Conservation (phyloP, 257 asterid species). For the Solanum dulcamara region DNA sequence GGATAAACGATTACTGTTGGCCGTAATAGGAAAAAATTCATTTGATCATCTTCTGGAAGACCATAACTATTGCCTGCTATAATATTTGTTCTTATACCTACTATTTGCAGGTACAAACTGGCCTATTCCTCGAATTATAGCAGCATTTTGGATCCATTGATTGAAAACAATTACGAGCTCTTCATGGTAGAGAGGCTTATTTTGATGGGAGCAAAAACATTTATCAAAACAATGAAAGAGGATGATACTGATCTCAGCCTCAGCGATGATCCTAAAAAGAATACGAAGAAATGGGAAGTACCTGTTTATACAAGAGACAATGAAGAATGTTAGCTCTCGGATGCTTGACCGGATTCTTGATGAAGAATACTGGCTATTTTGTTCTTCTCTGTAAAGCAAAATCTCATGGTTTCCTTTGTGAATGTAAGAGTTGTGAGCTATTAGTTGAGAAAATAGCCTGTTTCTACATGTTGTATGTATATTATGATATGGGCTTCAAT, state of each 20-base stretch:
- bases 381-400: background rate
- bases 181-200: slow-evolving; percentile 88
- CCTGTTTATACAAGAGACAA: slow-evolving; percentile 61
- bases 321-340: slow-evolving; percentile 35
- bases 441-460: background rate
- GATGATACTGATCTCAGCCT: slow-evolving; percentile 63
- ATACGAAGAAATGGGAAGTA: slow-evolving; percentile 65
- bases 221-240: slow-evolving; percentile 60
- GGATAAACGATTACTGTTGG: background rate
- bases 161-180: slow-evolving; percentile 80
- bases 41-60: background rate
- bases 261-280: slow-evolving; percentile 91
- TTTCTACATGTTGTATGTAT: background rate
- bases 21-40: background rate
- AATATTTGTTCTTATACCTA: background rate
- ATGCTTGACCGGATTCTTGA: background rate
- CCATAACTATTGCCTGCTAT: background rate
- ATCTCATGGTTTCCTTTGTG: background rate
- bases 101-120: slow-evolving; percentile 62
- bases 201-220: slow-evolving; percentile 70
- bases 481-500: background rate
- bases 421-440: background rate
- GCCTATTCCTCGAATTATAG: slow-evolving; percentile 83
- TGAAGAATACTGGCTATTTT: background rate
- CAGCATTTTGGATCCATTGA: slow-evolving; percentile 51